Conservation (phyloP, 2,329 filamentous ascomycete species). For the Mollisiaceae sp. region DNA sequence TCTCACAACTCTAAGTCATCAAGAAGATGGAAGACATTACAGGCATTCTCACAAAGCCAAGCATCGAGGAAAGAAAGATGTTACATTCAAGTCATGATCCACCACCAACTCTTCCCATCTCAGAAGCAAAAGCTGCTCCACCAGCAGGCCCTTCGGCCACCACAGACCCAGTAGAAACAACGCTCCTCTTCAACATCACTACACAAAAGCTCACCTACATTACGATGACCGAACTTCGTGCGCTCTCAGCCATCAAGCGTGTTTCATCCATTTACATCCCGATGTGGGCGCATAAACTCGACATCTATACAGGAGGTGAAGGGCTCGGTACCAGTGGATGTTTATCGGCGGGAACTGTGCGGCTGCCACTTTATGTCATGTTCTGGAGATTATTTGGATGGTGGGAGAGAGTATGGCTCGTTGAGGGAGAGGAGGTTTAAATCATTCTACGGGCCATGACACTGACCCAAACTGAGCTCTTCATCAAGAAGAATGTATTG, state of each 20-base stretch:
- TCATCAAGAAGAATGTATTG: neutral
- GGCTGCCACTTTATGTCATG: neutral
- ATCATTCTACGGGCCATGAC: too few species aligned
- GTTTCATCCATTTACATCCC: neutral
- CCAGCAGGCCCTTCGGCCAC: neutral
- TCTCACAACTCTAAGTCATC: neutral
- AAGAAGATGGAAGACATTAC: conserved; percentile 1
- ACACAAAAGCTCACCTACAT: neutral
- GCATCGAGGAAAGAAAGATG: neutral
- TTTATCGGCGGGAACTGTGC: neutral
- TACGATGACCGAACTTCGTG: neutral
- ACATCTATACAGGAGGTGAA: neutral
- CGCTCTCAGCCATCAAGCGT: neutral
- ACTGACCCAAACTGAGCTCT: too few species aligned
- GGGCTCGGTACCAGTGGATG: neutral
- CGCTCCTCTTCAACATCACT: conserved; percentile 5
- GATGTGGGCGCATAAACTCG: neutral
- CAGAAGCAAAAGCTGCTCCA: neutral
- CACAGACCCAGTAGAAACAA: neutral
- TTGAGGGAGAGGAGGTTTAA: conserved; percentile 3
- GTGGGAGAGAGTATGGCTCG: neutral
- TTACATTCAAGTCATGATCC: neutral
- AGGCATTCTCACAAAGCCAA: neutral
- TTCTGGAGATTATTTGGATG: conserved; percentile 9
- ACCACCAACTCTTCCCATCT: neutral